Conservation (phyloP, 805 yeast genomes). For the Kazachstania bromeliacearum region DNA sequence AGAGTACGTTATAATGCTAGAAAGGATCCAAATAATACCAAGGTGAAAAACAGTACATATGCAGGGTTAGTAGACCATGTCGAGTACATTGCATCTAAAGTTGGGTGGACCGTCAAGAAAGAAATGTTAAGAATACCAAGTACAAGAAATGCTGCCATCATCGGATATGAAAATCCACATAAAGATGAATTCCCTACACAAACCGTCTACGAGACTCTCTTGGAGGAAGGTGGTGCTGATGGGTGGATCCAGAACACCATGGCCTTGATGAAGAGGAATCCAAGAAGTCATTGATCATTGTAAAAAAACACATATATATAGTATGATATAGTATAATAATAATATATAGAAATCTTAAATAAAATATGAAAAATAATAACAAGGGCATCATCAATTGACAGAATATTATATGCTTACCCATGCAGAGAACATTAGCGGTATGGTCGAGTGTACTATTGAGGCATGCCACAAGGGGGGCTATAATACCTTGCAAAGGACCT, state of each 20-base stretch:
- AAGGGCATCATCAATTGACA: no score
- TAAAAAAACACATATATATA: no score
- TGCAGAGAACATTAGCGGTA: no score
- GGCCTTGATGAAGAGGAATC: constrained; percentile 58
- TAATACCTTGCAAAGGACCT: not conserved
- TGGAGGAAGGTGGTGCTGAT: constrained; percentile 79
- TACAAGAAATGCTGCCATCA: constrained; percentile 83
- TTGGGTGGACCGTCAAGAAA: constrained; percentile 79
- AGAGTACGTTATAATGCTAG: constrained; percentile 54
- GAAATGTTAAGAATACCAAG: constrained; percentile 91
- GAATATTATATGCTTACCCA: no score
- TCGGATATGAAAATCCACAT: constrained; percentile 46
- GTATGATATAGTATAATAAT: no score
- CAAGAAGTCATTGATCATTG: constrained; percentile 67
- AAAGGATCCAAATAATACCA: constrained; percentile 9
- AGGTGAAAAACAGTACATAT: constrained; percentile 48
- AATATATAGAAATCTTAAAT: no score
- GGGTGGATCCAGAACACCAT: constrained; percentile 82
- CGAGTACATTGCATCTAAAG: constrained; percentile 50
- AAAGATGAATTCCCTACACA: constrained; percentile 22
- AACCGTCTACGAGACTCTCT: constrained; percentile 50
- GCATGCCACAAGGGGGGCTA: not conserved
- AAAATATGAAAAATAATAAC: no score
- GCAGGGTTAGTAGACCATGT: constrained; percentile 83
- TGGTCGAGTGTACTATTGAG: no score